phyloP scores from a whole-genome alignment of 129 eudicot genomes.

The Flaveria bidentis region DNA sequence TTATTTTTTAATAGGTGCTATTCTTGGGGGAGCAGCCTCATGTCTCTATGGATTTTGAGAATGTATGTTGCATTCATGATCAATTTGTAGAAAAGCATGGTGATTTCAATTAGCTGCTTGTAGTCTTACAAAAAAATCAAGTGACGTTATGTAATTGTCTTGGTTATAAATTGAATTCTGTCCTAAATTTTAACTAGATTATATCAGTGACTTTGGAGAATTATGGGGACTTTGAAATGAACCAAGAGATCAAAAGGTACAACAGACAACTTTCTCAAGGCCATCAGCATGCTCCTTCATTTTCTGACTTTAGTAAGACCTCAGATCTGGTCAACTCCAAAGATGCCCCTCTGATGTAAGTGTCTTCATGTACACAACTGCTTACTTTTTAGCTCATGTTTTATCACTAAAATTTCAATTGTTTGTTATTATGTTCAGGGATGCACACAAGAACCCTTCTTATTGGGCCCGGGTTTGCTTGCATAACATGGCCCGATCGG shows the following conservation, averaged over 20 bases:
- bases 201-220: slow-evolving; percentile 74
- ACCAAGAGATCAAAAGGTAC: slow-evolving; percentile 31
- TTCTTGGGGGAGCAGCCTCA: slow-evolving; percentile 82
- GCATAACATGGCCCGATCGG: slow-evolving; percentile 67
- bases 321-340: slow-evolving; percentile 39
- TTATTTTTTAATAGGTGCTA: slow-evolving; percentile 44
- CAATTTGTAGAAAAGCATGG: slow-evolving; percentile 34
- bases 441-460: slow-evolving; percentile 60
- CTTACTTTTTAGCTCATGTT: not conserved
- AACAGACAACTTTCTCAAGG: slow-evolving; percentile 36
- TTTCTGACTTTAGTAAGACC: not conserved
- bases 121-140: slow-evolving; percentile 19
- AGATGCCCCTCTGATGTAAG: slow-evolving; percentile 49
- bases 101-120: slow-evolving; percentile 30
- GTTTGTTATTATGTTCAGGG: slow-evolving; percentile 40
- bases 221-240: slow-evolving; percentile 31
- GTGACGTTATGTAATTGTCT: slow-evolving; percentile 15
- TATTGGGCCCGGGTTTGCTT: slow-evolving; percentile 80
- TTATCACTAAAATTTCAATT: not conserved
- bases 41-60: slow-evolving; percentile 70
- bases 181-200: slow-evolving; percentile 50
- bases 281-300: slow-evolving; percentile 39
- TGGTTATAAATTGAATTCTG: slow-evolving; percentile 26
- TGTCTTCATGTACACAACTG: slow-evolving; percentile 1
- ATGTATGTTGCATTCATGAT: slow-evolving; percentile 45